These are phyloP conservation scores for Termitomyces sp. DNA, from an alignment of 768 basidiomycete genomes.

Conservation along the genomic window DNA sequence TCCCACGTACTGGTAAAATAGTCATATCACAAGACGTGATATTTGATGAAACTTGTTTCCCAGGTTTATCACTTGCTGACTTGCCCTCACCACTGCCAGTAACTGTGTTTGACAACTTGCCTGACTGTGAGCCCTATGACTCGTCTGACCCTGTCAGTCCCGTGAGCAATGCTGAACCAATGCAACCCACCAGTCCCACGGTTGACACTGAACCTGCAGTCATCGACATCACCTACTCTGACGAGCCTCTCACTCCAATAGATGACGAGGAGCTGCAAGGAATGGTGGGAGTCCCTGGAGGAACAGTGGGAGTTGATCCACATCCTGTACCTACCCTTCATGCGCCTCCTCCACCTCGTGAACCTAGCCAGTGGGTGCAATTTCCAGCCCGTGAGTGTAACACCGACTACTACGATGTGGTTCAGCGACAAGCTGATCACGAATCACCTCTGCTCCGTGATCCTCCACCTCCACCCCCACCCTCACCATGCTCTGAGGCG, in stretches of 20 bases:
- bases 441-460: neutral
- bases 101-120: neutral
- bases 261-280: neutral
- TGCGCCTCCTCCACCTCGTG: neutral
- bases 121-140: too few relatives aligned
- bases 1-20: constrained; percentile 12
- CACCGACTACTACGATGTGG: neutral
- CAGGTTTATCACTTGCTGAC: neutral
- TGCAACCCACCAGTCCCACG: neutral
- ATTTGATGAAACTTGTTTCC: neutral
- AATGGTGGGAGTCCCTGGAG: neutral
- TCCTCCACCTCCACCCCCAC: neutral
- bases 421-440: neutral
- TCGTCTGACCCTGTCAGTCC: too few relatives aligned
- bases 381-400: neutral
- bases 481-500: neutral
- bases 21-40: neutral
- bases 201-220: too few relatives aligned
- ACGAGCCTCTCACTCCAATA: neutral
- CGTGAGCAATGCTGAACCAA: too few relatives aligned
- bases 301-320: neutral
- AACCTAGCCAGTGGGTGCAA: neutral
- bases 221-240: too few relatives aligned
- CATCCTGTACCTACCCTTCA: neutral
- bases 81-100: neutral